A percentile compares a stretch with the other conserved stretches of the same genome.
Conservation (phyloP, 2,329 filamentous ascomycete species). For the Curvularia eragrostidis region DNA sequence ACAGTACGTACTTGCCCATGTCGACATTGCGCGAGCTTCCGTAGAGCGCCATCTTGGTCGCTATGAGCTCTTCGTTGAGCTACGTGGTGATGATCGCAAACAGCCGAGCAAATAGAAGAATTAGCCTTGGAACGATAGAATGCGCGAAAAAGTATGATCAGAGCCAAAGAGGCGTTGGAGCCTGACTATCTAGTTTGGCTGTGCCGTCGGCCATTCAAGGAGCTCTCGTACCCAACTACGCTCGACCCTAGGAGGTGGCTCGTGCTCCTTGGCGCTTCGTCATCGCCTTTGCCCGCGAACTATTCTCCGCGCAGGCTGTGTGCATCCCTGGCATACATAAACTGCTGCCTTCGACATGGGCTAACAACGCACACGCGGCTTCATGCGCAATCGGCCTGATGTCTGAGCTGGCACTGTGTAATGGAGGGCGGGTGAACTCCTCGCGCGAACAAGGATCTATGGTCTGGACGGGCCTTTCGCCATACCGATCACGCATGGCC, state of each 20-base stretch:
- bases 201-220: constrained; percentile 18
- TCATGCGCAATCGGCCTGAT: constrained; percentile 37
- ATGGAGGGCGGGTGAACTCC: constrained; percentile 26
- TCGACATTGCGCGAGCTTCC: constrained; percentile 62
- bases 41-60: constrained; percentile 47
- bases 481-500: constrained; percentile 41
- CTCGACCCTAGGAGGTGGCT: constrained; percentile 29
- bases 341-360: constrained; percentile 29
- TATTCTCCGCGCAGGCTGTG: constrained; percentile 5
- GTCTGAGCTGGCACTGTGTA: constrained; percentile 35
- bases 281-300: constrained; percentile 32
- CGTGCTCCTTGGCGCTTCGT: constrained; percentile 34
- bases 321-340: constrained; percentile 7
- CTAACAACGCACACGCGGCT: constrained; percentile 45
- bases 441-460: constrained; percentile 25
- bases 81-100: constrained; percentile 19
- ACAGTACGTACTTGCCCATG: constrained; percentile 63
- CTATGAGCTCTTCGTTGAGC: constrained; percentile 26
- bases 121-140: constrained; percentile 2
- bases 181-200: constrained; percentile 12
- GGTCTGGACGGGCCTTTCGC: constrained; percentile 16
- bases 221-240: constrained; percentile 23
- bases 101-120: constrained; percentile 1
- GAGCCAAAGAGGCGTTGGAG: constrained; percentile 8
- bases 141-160: constrained; percentile 18